Conservation (phyloP, 192 early-diverging fungal species). For the Coemansia sp. region DNA sequence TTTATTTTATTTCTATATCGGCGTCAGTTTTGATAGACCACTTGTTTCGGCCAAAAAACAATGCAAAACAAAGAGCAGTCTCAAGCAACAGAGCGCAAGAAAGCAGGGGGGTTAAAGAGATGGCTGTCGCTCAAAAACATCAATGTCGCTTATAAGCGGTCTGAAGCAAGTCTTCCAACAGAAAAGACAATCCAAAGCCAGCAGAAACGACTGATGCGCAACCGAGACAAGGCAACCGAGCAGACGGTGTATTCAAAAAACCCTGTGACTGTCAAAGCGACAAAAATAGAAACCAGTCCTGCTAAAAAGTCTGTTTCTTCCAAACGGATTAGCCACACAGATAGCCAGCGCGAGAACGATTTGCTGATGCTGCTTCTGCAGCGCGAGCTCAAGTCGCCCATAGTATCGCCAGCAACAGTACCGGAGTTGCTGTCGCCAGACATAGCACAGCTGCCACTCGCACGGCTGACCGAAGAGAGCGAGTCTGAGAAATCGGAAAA, state of each 20-base stretch:
- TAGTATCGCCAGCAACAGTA: neutral
- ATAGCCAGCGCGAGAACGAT: neutral
- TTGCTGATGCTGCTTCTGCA: conserved; percentile 12
- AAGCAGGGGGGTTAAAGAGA: conserved; percentile 27
- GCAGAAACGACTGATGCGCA: neutral
- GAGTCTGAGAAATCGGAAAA: neutral
- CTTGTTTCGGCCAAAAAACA: neutral
- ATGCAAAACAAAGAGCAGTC: conserved; percentile 4
- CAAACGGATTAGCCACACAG: neutral
- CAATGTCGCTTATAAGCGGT: conserved; percentile 5
- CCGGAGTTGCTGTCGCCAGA: neutral
- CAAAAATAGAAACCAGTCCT: neutral
- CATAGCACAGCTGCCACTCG: conserved; percentile 1
- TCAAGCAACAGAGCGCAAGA: neutral
- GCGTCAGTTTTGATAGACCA: neutral
- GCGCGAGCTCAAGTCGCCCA: conserved; percentile 13
- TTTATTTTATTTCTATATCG: neutral
- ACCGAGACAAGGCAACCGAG: neutral
- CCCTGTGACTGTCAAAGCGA: neutral
- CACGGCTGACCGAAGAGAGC: neutral
- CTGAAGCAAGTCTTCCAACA: neutral
- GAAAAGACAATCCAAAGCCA: neutral
- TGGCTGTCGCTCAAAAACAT: conserved; percentile 42
- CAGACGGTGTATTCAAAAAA: neutral
- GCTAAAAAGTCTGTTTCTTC: neutral